Evolutionary conservation across 345 rosid species (phyloP).

Genomic region (Rhodomyrtus tomentosa): DNA sequence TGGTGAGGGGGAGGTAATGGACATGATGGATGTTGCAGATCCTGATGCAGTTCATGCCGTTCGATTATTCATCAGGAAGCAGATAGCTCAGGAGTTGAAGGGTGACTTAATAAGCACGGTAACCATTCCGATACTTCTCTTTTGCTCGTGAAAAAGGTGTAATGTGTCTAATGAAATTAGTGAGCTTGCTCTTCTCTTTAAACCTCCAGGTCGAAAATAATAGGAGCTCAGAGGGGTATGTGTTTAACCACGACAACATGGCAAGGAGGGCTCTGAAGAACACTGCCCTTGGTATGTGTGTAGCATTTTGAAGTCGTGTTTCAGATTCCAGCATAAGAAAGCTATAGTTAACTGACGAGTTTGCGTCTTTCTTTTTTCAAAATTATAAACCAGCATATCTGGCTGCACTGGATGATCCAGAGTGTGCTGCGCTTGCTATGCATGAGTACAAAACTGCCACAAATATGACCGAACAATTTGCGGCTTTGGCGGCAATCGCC

Average conservation of each 20-base stretch:
- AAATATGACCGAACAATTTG: conserved; percentile 89
- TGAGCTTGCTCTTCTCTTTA: background rate
- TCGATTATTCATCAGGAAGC: conserved; percentile 72
- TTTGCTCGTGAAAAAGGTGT: background rate
- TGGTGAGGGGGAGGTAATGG: conserved; percentile 98
- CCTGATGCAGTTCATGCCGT: conserved; percentile 98
- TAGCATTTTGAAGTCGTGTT: background rate
- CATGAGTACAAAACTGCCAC: conserved; percentile 68
- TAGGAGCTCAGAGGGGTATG: conserved; percentile 65
- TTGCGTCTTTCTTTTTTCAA: background rate
- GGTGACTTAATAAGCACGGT: conserved; percentile 63
- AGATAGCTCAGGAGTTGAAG: conserved; percentile 81
- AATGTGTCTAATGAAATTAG: background rate
- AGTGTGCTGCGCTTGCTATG: conserved; percentile 38
- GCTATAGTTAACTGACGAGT: background rate
- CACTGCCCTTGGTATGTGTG: conserved; percentile 56
- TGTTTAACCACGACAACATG: conserved; percentile 75
- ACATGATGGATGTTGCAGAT: conserved; percentile 95
- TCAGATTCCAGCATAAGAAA: background rate
- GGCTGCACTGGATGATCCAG: conserved; percentile 69
- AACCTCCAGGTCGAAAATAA: conserved; percentile 54
- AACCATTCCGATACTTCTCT: background rate
- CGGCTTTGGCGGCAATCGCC: conserved; percentile 82
- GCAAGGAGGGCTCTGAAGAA: conserved; percentile 86
- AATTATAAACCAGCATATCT: conserved; percentile 47